Evolutionary conservation across 768 basidiomycete species (phyloP).

Genomic region (Hemileccinum impolitum): DNA sequence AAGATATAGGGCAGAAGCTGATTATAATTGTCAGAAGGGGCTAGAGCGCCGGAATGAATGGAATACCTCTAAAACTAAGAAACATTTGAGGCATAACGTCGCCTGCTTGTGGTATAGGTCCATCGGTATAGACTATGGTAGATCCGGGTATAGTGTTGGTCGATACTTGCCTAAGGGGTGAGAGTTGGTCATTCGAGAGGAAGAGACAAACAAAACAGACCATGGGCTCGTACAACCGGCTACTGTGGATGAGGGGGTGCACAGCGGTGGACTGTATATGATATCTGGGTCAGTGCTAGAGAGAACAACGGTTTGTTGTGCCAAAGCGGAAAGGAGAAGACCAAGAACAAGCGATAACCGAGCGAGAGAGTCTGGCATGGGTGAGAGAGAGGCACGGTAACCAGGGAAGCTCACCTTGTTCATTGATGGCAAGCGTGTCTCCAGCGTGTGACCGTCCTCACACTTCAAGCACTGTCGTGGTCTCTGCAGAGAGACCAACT

Average conservation of each 20-base stretch:
- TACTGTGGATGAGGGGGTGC: constrained; percentile 7
- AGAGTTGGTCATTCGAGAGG: neutral
- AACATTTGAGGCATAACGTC: constrained; percentile 57
- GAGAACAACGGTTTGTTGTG: constrained; percentile 23
- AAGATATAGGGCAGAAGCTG: constrained; percentile 46
- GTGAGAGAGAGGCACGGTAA: constrained; percentile 4
- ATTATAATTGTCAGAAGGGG: constrained; percentile 3
- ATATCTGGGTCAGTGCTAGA: constrained; percentile 22
- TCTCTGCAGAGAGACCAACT: too few relatives aligned
- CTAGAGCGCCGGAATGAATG: neutral
- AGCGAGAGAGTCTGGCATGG: constrained; percentile 25
- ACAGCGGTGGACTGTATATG: constrained; percentile 27
- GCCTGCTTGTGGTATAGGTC: constrained; percentile 40
- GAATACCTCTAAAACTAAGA: constrained; percentile 49
- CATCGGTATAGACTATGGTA: constrained; percentile 35
- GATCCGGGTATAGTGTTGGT: constrained; percentile 14
- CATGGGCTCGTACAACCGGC: constrained; percentile 27
- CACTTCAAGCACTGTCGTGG: too few relatives aligned
- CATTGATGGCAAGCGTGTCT: too few relatives aligned
- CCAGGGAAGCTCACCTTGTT: constrained; percentile 5
- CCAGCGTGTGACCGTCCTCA: too few relatives aligned
- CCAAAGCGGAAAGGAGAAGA: constrained; percentile 6
- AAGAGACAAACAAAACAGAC: neutral
- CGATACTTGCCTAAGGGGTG: constrained; percentile 21
- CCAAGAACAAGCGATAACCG: constrained; percentile 12